A percentile compares a stretch with the other conserved stretches of the same genome.
These are phyloP conservation scores for Naganishia vaughanmartiniae DNA, from an alignment of 768 basidiomycete species.

Conservation along the genomic window DNA sequence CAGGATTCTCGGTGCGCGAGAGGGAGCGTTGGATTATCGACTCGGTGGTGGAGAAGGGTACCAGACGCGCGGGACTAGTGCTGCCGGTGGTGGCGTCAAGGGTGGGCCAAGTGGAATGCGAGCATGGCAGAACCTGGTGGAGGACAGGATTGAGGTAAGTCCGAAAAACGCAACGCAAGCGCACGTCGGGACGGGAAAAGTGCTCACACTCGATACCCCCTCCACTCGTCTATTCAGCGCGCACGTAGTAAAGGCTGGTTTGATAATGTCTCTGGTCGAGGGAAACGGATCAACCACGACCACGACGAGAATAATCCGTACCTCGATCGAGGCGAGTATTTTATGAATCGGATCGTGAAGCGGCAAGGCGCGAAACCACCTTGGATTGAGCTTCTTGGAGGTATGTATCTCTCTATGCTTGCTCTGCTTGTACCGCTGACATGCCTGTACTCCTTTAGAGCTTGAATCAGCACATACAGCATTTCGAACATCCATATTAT, in stretches of 20 bases:
- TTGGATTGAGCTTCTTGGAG: constrained; percentile 78
- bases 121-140: constrained; percentile 72
- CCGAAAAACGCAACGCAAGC: too few species aligned
- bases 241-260: constrained; percentile 69
- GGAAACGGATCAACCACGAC: constrained; percentile 57
- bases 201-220: too few species aligned
- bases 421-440: not conserved
- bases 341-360: constrained; percentile 82
- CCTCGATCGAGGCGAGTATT: constrained; percentile 72
- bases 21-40: constrained; percentile 73
- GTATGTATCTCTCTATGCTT: constrained; percentile 51
- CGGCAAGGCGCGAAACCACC: constrained; percentile 77
- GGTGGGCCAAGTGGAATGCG: constrained; percentile 61
- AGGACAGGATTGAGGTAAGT: constrained; percentile 73
- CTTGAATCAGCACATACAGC: constrained; percentile 63
- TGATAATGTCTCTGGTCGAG: constrained; percentile 67
- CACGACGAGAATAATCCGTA: constrained; percentile 62
- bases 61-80: constrained; percentile 54
- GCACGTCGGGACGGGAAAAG: too few species aligned
- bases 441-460: constrained; percentile 54
- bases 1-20: constrained; percentile 64
- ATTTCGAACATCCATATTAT: constrained; percentile 65
- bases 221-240: constrained; percentile 55
- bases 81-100: constrained; percentile 40
- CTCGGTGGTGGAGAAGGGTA: constrained; percentile 57